These are phyloP conservation scores for Yamadazyma olivae DNA, from an alignment of 805 yeast species.

Conservation along the genomic window DNA sequence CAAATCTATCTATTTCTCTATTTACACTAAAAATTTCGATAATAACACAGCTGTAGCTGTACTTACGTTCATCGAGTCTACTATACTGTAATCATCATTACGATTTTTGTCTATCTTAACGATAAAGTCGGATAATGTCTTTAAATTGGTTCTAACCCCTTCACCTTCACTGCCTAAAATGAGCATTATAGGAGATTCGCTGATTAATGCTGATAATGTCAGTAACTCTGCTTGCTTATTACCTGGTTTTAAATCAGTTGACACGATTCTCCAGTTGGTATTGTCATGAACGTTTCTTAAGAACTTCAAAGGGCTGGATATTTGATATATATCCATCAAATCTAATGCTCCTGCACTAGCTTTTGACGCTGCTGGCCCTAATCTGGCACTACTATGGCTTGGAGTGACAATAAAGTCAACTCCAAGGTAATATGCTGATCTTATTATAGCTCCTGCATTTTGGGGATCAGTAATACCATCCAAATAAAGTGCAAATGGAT, in stretches of 20 bases:
- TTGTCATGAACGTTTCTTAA: slow-evolving; percentile 50
- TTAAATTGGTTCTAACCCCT: slow-evolving; percentile 70
- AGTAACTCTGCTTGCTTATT: slow-evolving; percentile 35
- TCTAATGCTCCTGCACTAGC: slow-evolving; percentile 86
- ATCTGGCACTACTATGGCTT: slow-evolving; percentile 64
- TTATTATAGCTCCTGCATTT: slow-evolving; percentile 77
- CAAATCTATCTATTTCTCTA: too few relatives aligned
- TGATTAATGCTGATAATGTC: slow-evolving; percentile 44
- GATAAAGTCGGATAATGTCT: slow-evolving; percentile 53
- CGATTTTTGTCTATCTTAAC: slow-evolving; percentile 39
- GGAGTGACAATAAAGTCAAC: slow-evolving; percentile 76
- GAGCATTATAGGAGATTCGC: slow-evolving; percentile 57
- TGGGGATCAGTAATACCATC: slow-evolving; percentile 87
- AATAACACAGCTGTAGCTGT: slow-evolving; percentile 80
- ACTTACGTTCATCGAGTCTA: slow-evolving; percentile 85
- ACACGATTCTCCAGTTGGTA: slow-evolving; percentile 66
- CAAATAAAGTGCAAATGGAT: slow-evolving; percentile 69
- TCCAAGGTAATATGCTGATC: slow-evolving; percentile 80
- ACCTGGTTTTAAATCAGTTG: slow-evolving; percentile 47
- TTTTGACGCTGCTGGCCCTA: slow-evolving; percentile 77
- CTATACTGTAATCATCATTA: slow-evolving; percentile 25
- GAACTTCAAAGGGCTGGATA: slow-evolving; percentile 58
- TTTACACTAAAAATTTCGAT: slow-evolving; percentile 5
- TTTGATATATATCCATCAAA: slow-evolving; percentile 57
- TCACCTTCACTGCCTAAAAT: slow-evolving; percentile 84